Percentiles rank a stretch among this genome's conserved stretches.
Conservation (phyloP, 208 protist genomes). For the Acanthamoeba culbertsoni region DNA sequence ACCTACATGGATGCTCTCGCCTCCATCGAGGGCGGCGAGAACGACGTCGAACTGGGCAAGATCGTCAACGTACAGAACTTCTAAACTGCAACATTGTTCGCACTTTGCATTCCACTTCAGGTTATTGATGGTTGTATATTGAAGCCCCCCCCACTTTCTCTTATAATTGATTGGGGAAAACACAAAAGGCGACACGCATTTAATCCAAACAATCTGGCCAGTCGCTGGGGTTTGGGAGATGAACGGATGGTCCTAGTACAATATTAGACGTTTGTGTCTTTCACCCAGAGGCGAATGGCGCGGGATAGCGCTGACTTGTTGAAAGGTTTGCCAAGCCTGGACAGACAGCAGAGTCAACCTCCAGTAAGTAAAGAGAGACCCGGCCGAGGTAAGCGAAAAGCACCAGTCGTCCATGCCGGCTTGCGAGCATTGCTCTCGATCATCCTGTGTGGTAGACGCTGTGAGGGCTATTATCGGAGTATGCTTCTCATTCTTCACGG, state of each 20-base stretch:
- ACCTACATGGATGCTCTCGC: constrained; percentile 52
- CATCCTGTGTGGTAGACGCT: neutral
- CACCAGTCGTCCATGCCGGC: neutral
- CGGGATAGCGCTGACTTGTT: neutral
- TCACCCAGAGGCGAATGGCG: neutral
- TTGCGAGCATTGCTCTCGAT: neutral
- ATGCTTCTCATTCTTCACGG: neutral
- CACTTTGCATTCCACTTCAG: neutral
- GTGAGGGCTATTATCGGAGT: neutral
- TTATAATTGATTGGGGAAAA: too few relatives aligned
- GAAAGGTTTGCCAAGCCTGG: neutral
- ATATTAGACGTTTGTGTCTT: too few relatives aligned
- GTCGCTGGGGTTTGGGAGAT: too few relatives aligned
- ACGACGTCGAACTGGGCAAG: constrained; percentile 47
- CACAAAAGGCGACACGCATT: too few relatives aligned
- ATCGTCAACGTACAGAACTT: constrained; percentile 46
- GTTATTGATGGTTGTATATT: too few relatives aligned
- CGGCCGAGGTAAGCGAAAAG: neutral
- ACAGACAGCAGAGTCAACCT: neutral
- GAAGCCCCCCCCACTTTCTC: too few relatives aligned
- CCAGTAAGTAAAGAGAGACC: neutral
- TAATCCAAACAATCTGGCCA: too few relatives aligned
- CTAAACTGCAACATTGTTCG: neutral
- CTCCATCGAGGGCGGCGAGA: constrained; percentile 8
- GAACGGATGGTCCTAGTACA: too few relatives aligned